Conservation (phyloP, 495 filamentous ascomycete species). For the Neurospora sp. region DNA sequence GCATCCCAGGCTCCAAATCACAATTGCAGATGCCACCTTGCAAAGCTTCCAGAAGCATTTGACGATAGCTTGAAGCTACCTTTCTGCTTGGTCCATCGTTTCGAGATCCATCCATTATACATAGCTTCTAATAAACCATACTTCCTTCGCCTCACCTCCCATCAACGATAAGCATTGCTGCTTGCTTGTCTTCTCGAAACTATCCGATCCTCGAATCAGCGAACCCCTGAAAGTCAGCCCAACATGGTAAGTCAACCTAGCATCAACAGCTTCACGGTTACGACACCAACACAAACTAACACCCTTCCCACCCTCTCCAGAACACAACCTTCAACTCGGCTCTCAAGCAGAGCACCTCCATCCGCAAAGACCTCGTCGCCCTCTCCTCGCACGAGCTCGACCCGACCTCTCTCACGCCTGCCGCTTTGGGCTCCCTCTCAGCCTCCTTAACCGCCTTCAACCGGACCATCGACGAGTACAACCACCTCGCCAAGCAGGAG, state of each 20-base stretch:
- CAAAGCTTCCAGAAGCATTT: background rate
- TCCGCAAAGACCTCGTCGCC: constrained; percentile 72
- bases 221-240: background rate
- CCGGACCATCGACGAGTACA: constrained; percentile 90
- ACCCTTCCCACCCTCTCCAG: constrained; percentile 21
- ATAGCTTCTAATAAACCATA: background rate
- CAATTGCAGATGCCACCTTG: background rate
- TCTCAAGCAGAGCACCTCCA: constrained; percentile 79
- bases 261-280: background rate
- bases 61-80: background rate
- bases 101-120: background rate
- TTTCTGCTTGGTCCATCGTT: background rate
- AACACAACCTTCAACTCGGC: constrained; percentile 95
- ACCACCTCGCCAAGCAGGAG: constrained; percentile 73
- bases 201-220: background rate
- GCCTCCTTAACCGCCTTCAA: constrained; percentile 81
- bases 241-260: background rate
- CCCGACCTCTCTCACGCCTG: constrained; percentile 36
- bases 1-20: background rate
- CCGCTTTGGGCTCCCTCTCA: constrained; percentile 41
- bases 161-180: background rate
- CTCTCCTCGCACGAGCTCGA: constrained; percentile 54
- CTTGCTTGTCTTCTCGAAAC: background rate
- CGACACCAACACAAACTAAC: background rate
- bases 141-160: background rate